Evolutionary conservation across 2,329 filamentous ascomycete genomes (phyloP).

Genomic region (Pseudogymnoascus sp.): DNA sequence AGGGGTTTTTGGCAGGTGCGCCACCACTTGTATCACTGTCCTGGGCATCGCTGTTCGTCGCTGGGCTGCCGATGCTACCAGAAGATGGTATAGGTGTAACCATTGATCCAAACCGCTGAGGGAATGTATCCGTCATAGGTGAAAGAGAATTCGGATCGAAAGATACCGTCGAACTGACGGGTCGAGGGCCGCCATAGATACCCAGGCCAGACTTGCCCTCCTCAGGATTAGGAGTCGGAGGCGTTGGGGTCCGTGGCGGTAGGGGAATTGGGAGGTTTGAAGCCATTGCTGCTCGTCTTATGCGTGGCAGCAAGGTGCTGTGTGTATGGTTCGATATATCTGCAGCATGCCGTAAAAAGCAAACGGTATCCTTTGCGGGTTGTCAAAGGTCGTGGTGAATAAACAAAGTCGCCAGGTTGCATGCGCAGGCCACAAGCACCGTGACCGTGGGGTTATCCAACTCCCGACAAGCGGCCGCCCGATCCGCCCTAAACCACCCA

Average conservation of each 20-base stretch:
- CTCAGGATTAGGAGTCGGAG: conserved; percentile 44
- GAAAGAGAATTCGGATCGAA: conserved; percentile 41
- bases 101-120: conserved; percentile 30
- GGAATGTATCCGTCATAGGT: conserved; percentile 33
- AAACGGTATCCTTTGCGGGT: background rate
- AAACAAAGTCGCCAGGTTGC: conserved; percentile 8
- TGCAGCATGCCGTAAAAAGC: background rate
- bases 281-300: conserved; percentile 41
- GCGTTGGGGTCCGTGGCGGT: conserved; percentile 58
- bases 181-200: conserved; percentile 18
- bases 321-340: background rate
- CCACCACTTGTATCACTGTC: conserved; percentile 32
- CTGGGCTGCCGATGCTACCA: conserved; percentile 16
- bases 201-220: conserved; percentile 22
- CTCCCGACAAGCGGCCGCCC: conserved; percentile 1
- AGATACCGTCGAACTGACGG: conserved; percentile 25
- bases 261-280: conserved; percentile 50
- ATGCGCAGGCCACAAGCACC: background rate
- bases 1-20: conserved; percentile 52
- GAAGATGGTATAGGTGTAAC: conserved; percentile 26
- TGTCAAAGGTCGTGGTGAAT: background rate
- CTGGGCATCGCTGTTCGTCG: conserved; percentile 17
- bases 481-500: background rate
- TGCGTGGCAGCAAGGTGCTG: background rate
- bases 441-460: background rate